These are phyloP conservation scores for Halophytophthora polymorphica DNA, from an alignment of 352 stramenopile genomes.

Conservation along the genomic window DNA sequence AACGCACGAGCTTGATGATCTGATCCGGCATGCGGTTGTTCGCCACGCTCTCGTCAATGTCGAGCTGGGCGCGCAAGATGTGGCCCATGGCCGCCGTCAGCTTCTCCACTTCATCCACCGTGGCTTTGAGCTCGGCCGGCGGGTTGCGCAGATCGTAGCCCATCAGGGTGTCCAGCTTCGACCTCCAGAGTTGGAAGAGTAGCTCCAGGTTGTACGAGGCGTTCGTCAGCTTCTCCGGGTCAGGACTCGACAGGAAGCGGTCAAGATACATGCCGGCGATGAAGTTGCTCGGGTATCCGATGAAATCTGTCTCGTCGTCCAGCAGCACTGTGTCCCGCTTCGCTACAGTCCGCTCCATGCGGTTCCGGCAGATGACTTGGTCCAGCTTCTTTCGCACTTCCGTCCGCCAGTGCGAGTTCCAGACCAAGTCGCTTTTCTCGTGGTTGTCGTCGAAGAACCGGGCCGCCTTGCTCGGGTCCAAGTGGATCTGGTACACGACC, in stretches of 20 bases:
- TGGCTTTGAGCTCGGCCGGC: constrained; percentile 43
- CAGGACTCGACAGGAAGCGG: constrained; percentile 63
- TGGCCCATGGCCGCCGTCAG: constrained; percentile 69
- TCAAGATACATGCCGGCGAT: constrained; percentile 74
- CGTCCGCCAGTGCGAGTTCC: constrained; percentile 74
- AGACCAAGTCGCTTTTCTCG: constrained; percentile 82
- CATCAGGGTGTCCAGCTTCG: constrained; percentile 52
- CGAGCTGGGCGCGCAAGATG: constrained; percentile 58
- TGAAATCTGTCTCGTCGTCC: constrained; percentile 59
- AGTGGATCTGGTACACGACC: constrained; percentile 80
- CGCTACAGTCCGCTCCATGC: constrained; percentile 59
- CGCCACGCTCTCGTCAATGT: constrained; percentile 72
- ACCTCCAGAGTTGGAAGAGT: constrained; percentile 72
- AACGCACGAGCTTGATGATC: constrained; percentile 67
- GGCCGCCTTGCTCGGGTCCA: constrained; percentile 64
- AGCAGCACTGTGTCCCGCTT: constrained; percentile 80
- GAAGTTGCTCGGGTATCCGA: constrained; percentile 62
- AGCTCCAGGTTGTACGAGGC: constrained; percentile 76
- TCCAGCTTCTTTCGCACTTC: constrained; percentile 77
- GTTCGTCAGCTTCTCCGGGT: constrained; percentile 73
- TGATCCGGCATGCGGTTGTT: constrained; percentile 65
- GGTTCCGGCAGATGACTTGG: constrained; percentile 75
- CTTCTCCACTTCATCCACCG: constrained; percentile 57
- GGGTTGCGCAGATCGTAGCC: constrained; percentile 60
- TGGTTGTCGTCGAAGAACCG: constrained; percentile 85